Base-by-base conservation (phyloP, 1,139 yeast species). In the Candida tetrigidarum region DNA sequence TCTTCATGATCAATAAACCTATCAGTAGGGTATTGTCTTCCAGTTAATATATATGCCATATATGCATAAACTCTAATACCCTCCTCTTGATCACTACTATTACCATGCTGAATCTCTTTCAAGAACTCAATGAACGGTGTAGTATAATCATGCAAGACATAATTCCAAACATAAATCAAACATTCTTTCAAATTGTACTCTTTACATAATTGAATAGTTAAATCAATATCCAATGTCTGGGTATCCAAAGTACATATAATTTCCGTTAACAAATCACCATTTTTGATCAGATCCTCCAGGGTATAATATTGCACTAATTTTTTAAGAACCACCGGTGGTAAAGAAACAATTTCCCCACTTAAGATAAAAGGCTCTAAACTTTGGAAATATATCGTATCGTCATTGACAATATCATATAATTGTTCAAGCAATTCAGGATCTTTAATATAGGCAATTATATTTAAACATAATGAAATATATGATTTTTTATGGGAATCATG, bases 1-100 rank as follows among this genome's bases (percentile, higher is more conserved):
- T 49, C 45, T 42, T 53, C 63, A 1, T 43, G 48, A 11, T 62
- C 65, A 27, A 85, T 70, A 18, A 62, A 63, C 29, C 69, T 64
- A 12, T 84, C 92, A 0, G 86, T 83, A 0, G 97, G 97, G 58
- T 83, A 91, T 48, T 84, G 84, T 41, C 91, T 67, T 1, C 96
- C 95, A 0, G 91, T 83, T 36, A 89, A 66, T n/a, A 83, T 68
- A 54, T 80, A 84, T 0, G 91, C 74, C 53, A 91, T 60, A 58
- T 86, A 91, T 0, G 83, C 70, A 53, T 70, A 87, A 0, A 81
- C 79, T 50, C 71, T 74, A 7, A 50, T 46, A 18, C 59, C 51
- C 20, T 67, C 66, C 59, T 50, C 20, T 67, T 66, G 15, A 28
- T 15, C 18, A 15, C 15, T 11, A 11, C 12, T 12, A 3, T 19